phyloP scores from a whole-genome alignment of 73 alveolate species.

The Paramecium primaurelia region DNA sequence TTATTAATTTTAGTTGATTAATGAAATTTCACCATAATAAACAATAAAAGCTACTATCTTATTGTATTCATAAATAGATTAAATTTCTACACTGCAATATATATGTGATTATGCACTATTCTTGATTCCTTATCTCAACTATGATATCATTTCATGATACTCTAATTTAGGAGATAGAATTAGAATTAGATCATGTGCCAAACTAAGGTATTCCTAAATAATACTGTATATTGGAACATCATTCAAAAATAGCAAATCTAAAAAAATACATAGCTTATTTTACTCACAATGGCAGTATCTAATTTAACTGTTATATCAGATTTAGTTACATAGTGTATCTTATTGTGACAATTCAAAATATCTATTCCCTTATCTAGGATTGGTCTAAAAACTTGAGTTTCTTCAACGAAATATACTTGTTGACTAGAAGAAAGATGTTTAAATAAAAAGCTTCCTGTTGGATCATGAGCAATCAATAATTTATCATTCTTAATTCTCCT shows the following conservation, averaged over 20 bases:
- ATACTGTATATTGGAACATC: not conserved
- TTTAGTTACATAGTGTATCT: not conserved
- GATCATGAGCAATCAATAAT: conserved; percentile 12
- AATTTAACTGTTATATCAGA: not conserved
- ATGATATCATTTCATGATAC: not conserved
- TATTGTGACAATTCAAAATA: not conserved
- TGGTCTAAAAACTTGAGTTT: not conserved
- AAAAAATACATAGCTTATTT: not conserved
- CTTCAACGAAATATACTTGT: not conserved
- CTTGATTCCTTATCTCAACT: not conserved
- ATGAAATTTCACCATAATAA: not conserved
- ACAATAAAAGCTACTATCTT: not conserved
- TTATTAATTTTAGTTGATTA: not conserved
- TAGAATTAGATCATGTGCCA: not conserved
- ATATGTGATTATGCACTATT: not conserved
- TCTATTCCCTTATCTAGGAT: not conserved
- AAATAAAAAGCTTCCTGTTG: conserved; percentile 20
- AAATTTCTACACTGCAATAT: not conserved
- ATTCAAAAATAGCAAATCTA: not conserved
- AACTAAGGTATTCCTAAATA: not conserved
- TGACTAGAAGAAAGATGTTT: not conserved
- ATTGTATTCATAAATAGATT: not conserved
- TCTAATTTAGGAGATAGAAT: not conserved
- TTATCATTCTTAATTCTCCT: not conserved
- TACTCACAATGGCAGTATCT: conserved; percentile 43